These are phyloP conservation scores for Capsella rubella DNA, from an alignment of 441 rosid genomes.

Conservation along the genomic window DNA sequence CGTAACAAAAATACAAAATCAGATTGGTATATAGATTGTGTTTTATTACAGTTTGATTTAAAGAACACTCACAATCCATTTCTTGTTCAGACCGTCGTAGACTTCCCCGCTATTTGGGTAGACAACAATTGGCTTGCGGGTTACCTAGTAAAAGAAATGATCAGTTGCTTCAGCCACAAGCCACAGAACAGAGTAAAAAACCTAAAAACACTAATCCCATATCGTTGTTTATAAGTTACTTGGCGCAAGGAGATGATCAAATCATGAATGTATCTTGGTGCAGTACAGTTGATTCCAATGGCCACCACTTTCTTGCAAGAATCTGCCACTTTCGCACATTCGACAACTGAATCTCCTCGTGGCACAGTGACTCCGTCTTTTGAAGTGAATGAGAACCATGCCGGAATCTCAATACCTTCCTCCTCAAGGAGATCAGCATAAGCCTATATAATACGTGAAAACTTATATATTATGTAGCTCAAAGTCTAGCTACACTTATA, in stretches of 20 bases:
- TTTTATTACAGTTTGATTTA: neutral
- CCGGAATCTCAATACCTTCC: constrained; percentile 65
- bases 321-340: constrained; percentile 77
- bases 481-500: too few relatives aligned
- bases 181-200: constrained; percentile 39
- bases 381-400: constrained; percentile 83
- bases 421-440: constrained; percentile 82
- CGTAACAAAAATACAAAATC: neutral
- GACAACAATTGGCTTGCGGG: constrained; percentile 67
- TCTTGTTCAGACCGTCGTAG: constrained; percentile 62
- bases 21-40: neutral
- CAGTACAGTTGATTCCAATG: constrained; percentile 84
- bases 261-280: constrained; percentile 77
- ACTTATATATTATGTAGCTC: too few relatives aligned
- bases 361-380: constrained; percentile 79
- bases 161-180: constrained; percentile 33
- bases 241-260: constrained; percentile 59
- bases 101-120: constrained; percentile 94
- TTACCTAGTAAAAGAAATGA: constrained; percentile 55
- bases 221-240: constrained; percentile 45
- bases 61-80: constrained; percentile 76
- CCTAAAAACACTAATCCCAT: neutral
- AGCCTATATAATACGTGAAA: constrained; percentile 53
- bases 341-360: constrained; percentile 70
- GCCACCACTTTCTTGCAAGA: constrained; percentile 77